Conservation (phyloP, 2,329 filamentous ascomycete genomes). For the Geosmithia morbida region DNA sequence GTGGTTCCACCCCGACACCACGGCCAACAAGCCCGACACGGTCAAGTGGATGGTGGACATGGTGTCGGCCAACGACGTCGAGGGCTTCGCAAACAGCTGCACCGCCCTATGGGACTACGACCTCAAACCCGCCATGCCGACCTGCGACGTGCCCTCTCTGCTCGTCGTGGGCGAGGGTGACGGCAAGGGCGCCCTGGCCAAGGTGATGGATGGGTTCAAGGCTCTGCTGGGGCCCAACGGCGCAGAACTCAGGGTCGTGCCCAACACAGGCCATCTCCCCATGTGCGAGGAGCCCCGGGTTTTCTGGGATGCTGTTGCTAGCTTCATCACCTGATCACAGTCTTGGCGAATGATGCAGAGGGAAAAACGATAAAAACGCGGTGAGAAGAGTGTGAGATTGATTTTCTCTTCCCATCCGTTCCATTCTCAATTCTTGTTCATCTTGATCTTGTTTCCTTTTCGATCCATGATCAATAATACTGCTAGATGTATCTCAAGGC, state of each 20-base stretch:
- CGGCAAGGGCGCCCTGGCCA: slow-evolving; percentile 54
- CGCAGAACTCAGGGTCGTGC: slow-evolving; percentile 48
- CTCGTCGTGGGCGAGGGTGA: slow-evolving; percentile 63
- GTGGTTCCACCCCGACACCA: slow-evolving; percentile 57
- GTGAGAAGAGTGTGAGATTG: too few species aligned
- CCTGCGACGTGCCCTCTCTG: slow-evolving; percentile 42
- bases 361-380: too few species aligned
- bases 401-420: too few species aligned
- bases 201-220: slow-evolving; percentile 66
- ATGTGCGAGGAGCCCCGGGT: slow-evolving; percentile 64
- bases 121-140: slow-evolving; percentile 39
- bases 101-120: slow-evolving; percentile 62
- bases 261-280: slow-evolving; percentile 63
- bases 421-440: too few species aligned
- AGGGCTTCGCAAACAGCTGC: slow-evolving; percentile 54
- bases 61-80: slow-evolving; percentile 53
- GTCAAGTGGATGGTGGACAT: slow-evolving; percentile 50
- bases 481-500: too few species aligned
- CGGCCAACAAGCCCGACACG: slow-evolving; percentile 30
- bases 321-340: slow-evolving; percentile 27
- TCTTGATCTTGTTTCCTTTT: too few species aligned
- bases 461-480: too few species aligned
- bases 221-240: slow-evolving; percentile 37
- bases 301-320: slow-evolving; percentile 49
- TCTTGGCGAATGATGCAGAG: too few species aligned